Evolutionary conservation across 2,329 filamentous ascomycete genomes (phyloP).

Genomic region (Scedosporium aurantiacum): DNA sequence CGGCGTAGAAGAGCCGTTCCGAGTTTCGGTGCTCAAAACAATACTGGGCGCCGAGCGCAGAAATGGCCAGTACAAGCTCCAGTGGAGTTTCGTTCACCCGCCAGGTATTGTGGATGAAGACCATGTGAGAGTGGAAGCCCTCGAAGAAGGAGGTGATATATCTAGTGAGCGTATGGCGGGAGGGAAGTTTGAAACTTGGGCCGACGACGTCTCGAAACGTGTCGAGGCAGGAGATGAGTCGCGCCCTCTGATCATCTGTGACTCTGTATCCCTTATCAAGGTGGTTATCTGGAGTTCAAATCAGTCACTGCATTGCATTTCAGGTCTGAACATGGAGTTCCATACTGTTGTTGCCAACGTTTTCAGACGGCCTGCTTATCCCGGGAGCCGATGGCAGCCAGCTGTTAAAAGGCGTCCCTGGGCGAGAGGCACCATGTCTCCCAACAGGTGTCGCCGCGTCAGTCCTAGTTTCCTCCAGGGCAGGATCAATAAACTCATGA

Average conservation of each 20-base stretch:
- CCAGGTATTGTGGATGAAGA: constrained; percentile 26
- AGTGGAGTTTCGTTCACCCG: constrained; percentile 18
- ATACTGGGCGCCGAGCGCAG: constrained; percentile 25
- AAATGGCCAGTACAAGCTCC: constrained; percentile 21
- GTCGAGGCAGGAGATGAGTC: constrained; percentile 15
- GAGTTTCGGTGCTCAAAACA: constrained; percentile 25
- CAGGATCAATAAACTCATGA: constrained; percentile 14
- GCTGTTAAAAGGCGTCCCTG: constrained; percentile 24
- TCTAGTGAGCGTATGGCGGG: constrained; percentile 23
- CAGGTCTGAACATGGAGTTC: neutral
- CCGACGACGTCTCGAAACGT: constrained; percentile 18
- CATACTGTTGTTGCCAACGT: constrained; percentile 14
- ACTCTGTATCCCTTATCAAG: constrained; percentile 10
- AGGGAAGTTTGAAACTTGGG: constrained; percentile 21
- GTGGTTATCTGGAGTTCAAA: neutral
- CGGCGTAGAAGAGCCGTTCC: constrained; percentile 21
- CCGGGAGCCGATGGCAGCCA: constrained; percentile 25
- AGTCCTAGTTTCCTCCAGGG: constrained; percentile 9
- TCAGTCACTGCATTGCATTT: too few relatives aligned
- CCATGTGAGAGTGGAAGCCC: constrained; percentile 26
- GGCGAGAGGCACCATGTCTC: constrained; percentile 10
- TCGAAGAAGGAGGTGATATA: constrained; percentile 25
- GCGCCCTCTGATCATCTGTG: constrained; percentile 22
- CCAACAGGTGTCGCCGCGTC: constrained; percentile 9
- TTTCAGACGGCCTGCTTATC: constrained; percentile 15